phyloP scores from a whole-genome alignment of 768 basidiomycete genomes.

The Lyophyllum shimeji region DNA sequence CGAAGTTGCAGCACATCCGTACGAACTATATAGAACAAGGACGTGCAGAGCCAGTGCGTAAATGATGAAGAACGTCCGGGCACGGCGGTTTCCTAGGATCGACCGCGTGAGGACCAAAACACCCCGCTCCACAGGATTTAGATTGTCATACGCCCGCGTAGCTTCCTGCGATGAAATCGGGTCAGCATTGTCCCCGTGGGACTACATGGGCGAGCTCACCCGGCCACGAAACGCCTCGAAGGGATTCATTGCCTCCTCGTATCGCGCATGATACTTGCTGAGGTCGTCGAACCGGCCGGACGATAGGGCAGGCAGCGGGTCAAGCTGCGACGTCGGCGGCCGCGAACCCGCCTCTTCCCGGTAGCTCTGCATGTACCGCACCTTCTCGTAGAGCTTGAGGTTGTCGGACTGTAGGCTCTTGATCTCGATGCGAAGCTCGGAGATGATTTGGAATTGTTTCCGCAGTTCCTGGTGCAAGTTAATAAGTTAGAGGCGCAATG shows the following conservation, averaged over 20 bases:
- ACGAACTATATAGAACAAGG: slow-evolving; percentile 78
- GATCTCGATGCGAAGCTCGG: slow-evolving; percentile 90
- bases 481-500: not conserved
- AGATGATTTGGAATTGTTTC: slow-evolving; percentile 92
- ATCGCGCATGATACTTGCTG: slow-evolving; percentile 85
- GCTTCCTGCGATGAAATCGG: slow-evolving; percentile 65
- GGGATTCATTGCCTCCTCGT: slow-evolving; percentile 97
- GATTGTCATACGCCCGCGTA: slow-evolving; percentile 85
- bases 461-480: slow-evolving; percentile 70
- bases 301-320: slow-evolving; percentile 54
- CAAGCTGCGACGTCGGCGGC: slow-evolving; percentile 61
- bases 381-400: slow-evolving; percentile 97
- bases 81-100: slow-evolving; percentile 85
- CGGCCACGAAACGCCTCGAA: slow-evolving; percentile 96
- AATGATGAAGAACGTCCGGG: slow-evolving; percentile 85
- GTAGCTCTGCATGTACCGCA: slow-evolving; percentile 98
- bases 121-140: slow-evolving; percentile 90
- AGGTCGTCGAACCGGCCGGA: slow-evolving; percentile 63
- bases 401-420: slow-evolving; percentile 93
- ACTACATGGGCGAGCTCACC: slow-evolving; percentile 51
- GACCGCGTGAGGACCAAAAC: slow-evolving; percentile 82
- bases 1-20: slow-evolving; percentile 64
- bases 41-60: slow-evolving; percentile 82
- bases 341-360: slow-evolving; percentile 67
- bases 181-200: slow-evolving; percentile 1